Conservation (phyloP, 148 eudicot species). For the Vaccinium vitisidaea region DNA sequence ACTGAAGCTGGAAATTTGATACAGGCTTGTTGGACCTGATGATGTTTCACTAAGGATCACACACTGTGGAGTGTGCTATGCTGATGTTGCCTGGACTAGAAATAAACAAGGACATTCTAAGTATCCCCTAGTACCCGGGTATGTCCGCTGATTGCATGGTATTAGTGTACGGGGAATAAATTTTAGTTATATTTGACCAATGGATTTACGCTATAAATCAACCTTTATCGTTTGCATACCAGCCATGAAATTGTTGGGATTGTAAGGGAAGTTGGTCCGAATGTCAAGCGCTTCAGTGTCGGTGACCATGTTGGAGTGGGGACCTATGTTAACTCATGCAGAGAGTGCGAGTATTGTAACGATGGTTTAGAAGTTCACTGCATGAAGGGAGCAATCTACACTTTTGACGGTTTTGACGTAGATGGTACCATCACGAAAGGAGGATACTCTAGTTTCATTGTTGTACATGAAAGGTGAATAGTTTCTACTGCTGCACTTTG, state of each 20-base stretch:
- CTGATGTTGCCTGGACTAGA: slow-evolving; percentile 80
- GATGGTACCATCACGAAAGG: slow-evolving; percentile 80
- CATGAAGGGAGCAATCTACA: slow-evolving; percentile 49
- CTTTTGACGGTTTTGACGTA: slow-evolving; percentile 58
- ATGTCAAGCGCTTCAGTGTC: slow-evolving; percentile 58
- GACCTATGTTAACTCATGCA: slow-evolving; percentile 80
- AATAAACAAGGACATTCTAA: slow-evolving; percentile 46
- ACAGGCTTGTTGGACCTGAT: slow-evolving; percentile 62
- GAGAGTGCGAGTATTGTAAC: slow-evolving; percentile 69
- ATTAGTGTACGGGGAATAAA: not conserved
- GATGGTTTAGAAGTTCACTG: slow-evolving; percentile 60
- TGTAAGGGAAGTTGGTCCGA: slow-evolving; percentile 65
- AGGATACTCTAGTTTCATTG: slow-evolving; percentile 69
- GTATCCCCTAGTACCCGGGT: slow-evolving; percentile 94
- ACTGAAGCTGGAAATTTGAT: not conserved
- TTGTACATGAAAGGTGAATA: slow-evolving; percentile 63
- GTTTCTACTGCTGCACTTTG: not conserved
- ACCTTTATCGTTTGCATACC: not conserved
- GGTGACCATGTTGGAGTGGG: slow-evolving; percentile 90
- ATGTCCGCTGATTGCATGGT: slow-evolving; percentile 18
- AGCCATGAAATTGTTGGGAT: slow-evolving; percentile 92
- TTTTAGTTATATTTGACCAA: not conserved
- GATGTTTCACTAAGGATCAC: slow-evolving; percentile 70
- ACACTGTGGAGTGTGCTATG: slow-evolving; percentile 90
- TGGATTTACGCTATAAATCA: not conserved